Evolutionary conservation across 176 grass and related monocot genomes (phyloP), one percentile per base, ranked within the genome.

Genomic region (Oryza officinalis): DNA sequence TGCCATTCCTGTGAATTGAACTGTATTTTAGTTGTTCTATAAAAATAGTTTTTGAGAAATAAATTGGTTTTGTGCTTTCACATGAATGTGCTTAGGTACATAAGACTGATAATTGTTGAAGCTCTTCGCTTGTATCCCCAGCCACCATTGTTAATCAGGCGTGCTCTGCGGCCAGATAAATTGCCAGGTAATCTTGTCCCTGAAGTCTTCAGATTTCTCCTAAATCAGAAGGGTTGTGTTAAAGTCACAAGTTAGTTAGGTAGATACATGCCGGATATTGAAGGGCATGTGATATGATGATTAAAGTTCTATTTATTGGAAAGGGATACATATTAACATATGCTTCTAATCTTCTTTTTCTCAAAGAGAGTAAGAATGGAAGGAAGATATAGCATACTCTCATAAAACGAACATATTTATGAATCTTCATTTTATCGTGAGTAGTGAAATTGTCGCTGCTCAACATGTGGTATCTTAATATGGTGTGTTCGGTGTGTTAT

Each of bases 81-180:
- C 67, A 74, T 79, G 63, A 32, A 45, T 82, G 35, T 66, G 77
- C 67, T 86, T 84, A 98, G 96, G 83, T 98, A 98, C 80, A 87
- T 98, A 85, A 84, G 94, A 69, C 86, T 88, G 8, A 92, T 98
- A 82, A 88, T 98, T 89, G 89, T 90, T 78, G 96, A 98, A 88
- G 63, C 91, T 87, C 96, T 98, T 85, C 91, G 96, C 45, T 33
- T 95, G 78, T 98, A 98, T 85, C 96, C 96, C 22, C 93, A 98
- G 65, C 96, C 96, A 52, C 96, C 93, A 71, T 84, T 98, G 83
- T 80, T 98, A 65, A 98, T 98, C 77, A 95, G 93, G 73, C 96
- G 96, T 77, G 40, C 96, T 86, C 89, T 98, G 18, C 87, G 78
- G 27, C 91, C 82, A 79, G 93, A 98, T 90, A 98, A 90, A 83